Evolutionary conservation across 768 basidiomycete species (phyloP).

Genomic region (Mrakia blollopis): DNA sequence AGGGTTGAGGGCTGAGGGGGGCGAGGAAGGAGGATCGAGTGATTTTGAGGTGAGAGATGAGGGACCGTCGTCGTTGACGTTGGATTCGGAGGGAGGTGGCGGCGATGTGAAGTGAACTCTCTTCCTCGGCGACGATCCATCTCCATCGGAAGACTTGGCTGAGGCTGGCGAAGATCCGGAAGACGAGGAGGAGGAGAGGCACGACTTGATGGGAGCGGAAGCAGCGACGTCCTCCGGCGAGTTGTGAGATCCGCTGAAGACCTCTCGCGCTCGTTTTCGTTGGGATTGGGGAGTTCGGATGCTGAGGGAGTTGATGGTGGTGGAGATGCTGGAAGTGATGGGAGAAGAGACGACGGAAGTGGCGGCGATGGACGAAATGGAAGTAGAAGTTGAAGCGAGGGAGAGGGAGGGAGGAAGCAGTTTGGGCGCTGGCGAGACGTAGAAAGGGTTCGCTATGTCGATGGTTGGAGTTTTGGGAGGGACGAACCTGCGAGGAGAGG

Average conservation of each 20-base stretch:
- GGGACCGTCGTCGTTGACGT: not conserved
- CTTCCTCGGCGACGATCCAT: slow-evolving; percentile 4
- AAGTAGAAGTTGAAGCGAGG: not conserved
- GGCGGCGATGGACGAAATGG: not conserved
- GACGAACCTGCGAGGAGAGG: not conserved
- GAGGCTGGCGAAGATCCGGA: slow-evolving; percentile 7
- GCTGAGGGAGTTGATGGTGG: slow-evolving; percentile 15
- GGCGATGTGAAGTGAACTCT: not conserved
- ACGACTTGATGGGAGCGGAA: slow-evolving; percentile 10
- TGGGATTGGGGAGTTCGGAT: slow-evolving; percentile 5
- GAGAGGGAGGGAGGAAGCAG: not conserved
- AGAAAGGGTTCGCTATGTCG: slow-evolving; percentile 5
- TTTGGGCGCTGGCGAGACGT: slow-evolving; percentile 15
- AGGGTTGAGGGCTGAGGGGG: not conserved
- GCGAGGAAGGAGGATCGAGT: not conserved
- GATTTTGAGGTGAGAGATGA: not conserved
- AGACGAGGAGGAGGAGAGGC: slow-evolving; percentile 10
- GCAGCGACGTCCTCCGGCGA: not conserved
- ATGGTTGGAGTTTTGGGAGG: slow-evolving; percentile 7
- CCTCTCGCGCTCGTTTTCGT: not conserved
- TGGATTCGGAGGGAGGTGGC: not conserved
- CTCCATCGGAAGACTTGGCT: not conserved
- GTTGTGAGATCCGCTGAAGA: slow-evolving; percentile 11
- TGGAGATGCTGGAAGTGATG: not conserved
- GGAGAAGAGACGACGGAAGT: not conserved